phyloP scores from a whole-genome alignment of 805 yeast species.

The Citeromyces nyonsensis region DNA sequence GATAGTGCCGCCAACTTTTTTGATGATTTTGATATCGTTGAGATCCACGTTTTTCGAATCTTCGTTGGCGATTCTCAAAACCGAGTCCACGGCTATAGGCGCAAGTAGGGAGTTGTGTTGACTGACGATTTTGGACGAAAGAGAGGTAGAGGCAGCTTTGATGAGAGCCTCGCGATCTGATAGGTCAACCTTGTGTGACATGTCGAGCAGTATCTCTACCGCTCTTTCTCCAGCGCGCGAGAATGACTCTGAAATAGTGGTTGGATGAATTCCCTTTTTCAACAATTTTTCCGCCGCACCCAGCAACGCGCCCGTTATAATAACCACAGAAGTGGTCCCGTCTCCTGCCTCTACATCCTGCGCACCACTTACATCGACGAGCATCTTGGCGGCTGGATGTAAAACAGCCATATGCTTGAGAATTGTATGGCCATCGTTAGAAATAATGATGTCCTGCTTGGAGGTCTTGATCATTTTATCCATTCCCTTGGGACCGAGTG shows the following conservation, averaged over 20 bases:
- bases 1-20: conserved; percentile 94
- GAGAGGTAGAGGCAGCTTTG: conserved; percentile 88
- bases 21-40: conserved; percentile 75
- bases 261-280: conserved; percentile 89
- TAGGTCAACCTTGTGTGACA: conserved; percentile 73
- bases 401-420: conserved; percentile 94
- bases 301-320: conserved; percentile 82
- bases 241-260: conserved; percentile 85
- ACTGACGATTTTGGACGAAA: conserved; percentile 89
- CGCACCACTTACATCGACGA: conserved; percentile 91
- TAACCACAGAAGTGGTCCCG: conserved; percentile 96
- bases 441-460: conserved; percentile 81
- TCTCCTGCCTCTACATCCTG: conserved; percentile 99
- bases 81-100: conserved; percentile 91
- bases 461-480: conserved; percentile 97
- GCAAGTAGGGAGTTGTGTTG: conserved; percentile 79
- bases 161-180: conserved; percentile 70
- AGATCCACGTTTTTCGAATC: conserved; percentile 63
- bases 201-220: conserved; percentile 66
- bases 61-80: conserved; percentile 50
- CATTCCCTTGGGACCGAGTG: conserved; percentile 98
- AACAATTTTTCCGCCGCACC: conserved; percentile 91
- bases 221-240: conserved; percentile 79
- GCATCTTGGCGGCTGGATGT: conserved; percentile 97
- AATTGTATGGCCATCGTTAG: conserved; percentile 97